Percentiles rank a stretch among this genome's conserved stretches.
These are phyloP conservation scores for Streptanthus diversifolius DNA, from an alignment of 345 rosid species.

Conservation along the genomic window DNA sequence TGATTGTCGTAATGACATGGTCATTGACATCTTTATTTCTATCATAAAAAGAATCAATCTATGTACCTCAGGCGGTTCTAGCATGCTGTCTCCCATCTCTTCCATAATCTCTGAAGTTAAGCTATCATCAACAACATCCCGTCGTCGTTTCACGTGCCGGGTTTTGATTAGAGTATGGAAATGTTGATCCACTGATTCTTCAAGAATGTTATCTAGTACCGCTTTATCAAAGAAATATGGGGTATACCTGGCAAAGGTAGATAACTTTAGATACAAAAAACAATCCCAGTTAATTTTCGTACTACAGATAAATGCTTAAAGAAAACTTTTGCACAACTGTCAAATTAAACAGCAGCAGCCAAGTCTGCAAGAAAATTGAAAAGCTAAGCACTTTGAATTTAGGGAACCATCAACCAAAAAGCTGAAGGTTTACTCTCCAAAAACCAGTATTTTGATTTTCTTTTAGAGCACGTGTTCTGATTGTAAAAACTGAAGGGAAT, in stretches of 20 bases:
- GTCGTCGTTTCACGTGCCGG: conserved; percentile 78
- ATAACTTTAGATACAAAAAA: not conserved
- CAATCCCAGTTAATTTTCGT: not conserved
- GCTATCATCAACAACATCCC: conserved; percentile 78
- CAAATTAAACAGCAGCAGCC: not conserved
- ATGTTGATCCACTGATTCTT: conserved; percentile 94
- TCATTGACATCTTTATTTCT: not conserved
- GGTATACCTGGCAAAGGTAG: conserved; percentile 64
- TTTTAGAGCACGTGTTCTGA: not conserved
- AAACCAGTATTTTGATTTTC: not conserved
- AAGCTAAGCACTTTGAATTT: not conserved
- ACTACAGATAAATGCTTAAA: not conserved
- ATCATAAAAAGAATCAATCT: not conserved
- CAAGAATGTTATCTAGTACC: conserved; percentile 91
- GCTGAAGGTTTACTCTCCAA: not conserved
- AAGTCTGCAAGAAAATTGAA: not conserved
- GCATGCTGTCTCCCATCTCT: conserved; percentile 78
- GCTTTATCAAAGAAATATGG: conserved; percentile 93
- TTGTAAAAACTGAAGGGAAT: not conserved
- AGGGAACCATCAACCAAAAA: not conserved
- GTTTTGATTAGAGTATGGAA: conserved; percentile 80
- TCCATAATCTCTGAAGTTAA: conserved; percentile 74
- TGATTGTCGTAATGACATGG: not conserved
- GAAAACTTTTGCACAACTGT: not conserved
- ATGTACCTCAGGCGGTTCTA: conserved; percentile 92